Evolutionary conservation across 768 basidiomycete genomes (phyloP).

Genomic region (Antrodiella citrinella): DNA sequence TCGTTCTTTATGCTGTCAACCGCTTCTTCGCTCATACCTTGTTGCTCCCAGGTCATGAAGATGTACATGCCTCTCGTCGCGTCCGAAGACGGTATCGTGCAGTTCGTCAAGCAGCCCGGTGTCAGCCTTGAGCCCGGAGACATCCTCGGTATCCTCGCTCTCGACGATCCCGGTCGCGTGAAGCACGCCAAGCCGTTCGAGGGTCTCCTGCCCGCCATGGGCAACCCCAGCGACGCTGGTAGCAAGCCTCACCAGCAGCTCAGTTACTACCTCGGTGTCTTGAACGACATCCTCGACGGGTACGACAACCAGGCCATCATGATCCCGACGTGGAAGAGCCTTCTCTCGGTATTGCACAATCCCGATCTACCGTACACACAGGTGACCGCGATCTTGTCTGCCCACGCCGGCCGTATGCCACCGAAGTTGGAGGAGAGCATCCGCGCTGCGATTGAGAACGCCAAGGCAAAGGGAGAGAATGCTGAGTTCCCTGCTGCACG

Average conservation of each 20-base stretch:
- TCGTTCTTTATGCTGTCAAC: conserved; percentile 11
- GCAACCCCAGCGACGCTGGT: conserved; percentile 76
- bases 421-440: conserved; percentile 83
- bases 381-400: conserved; percentile 71
- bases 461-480: conserved; percentile 62
- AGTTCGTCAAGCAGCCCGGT: conserved; percentile 97
- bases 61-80: conserved; percentile 99
- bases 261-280: conserved; percentile 58
- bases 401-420: conserved; percentile 90
- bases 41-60: conserved; percentile 76
- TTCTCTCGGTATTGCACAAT: conserved; percentile 74
- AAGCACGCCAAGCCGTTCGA: conserved; percentile 99
- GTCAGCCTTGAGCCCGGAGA: conserved; percentile 95
- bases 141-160: conserved; percentile 91
- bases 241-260: conserved; percentile 88
- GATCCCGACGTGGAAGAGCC: conserved; percentile 78
- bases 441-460: conserved; percentile 66
- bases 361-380: conserved; percentile 87
- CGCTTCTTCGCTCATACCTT: not conserved
- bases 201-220: conserved; percentile 83
- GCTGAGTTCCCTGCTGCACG: conserved; percentile 88
- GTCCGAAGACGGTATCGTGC: conserved; percentile 87
- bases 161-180: conserved; percentile 93
- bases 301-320: conserved; percentile 95
- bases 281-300: conserved; percentile 91